phyloP scores from a whole-genome alignment of 371 early-diverging fungal species.

The Circinella umbellata region DNA sequence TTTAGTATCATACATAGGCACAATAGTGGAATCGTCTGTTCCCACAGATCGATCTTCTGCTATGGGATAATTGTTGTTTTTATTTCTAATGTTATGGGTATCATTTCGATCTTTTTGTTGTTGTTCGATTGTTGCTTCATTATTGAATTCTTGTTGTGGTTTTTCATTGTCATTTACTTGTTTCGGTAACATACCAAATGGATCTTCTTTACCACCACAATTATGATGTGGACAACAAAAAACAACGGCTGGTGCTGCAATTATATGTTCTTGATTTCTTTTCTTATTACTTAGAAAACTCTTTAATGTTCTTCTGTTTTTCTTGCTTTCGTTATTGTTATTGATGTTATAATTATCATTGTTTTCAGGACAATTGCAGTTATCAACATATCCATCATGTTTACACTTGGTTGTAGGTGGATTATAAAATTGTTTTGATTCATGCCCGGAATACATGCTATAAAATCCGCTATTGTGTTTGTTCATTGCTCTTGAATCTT shows the following conservation, averaged over 20 bases:
- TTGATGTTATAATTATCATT: too few relatives aligned
- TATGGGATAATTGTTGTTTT: neutral
- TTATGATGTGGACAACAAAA: neutral
- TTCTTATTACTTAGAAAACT: too few relatives aligned
- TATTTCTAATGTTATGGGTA: neutral
- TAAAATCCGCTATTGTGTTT: neutral
- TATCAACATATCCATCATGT: neutral
- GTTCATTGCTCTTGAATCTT: too few relatives aligned
- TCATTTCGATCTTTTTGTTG: neutral
- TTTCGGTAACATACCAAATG: neutral
- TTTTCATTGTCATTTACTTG: neutral
- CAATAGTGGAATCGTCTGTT: neutral
- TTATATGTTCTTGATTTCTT: neutral
- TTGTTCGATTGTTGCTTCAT: neutral
- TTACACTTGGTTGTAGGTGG: neutral
- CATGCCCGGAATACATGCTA: neutral
- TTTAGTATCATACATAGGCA: constrained; percentile 5
- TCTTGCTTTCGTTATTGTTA: neutral
- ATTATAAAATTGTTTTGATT: neutral
- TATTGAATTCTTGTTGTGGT: neutral
- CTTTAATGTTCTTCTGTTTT: neutral
- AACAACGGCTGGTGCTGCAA: neutral
- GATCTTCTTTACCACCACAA: neutral
- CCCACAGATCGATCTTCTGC: neutral
- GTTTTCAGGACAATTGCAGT: neutral